phyloP scores from a whole-genome alignment of 129 eudicot genomes.

The Sambucus nigra region DNA sequence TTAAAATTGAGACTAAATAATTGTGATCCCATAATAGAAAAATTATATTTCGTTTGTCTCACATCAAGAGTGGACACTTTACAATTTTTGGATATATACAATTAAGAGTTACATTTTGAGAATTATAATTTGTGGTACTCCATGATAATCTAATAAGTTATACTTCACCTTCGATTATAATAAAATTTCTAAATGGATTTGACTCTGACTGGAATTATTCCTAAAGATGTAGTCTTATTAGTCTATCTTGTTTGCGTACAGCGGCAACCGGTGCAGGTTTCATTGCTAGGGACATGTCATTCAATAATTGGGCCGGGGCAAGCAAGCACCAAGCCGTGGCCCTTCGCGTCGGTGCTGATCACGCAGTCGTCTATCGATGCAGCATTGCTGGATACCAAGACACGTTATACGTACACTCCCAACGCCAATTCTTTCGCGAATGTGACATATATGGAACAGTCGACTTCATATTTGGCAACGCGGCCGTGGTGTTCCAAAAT shows the following conservation, averaged over 20 bases:
- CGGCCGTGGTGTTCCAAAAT: conserved; percentile 86
- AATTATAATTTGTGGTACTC: too few species aligned
- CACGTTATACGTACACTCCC: conserved; percentile 81
- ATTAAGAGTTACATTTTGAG: too few species aligned
- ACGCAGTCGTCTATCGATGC: conserved; percentile 78
- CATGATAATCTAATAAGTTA: too few species aligned
- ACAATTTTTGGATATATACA: too few species aligned
- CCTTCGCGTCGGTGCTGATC: conserved; percentile 81
- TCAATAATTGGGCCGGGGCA: conserved; percentile 83
- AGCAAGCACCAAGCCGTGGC: conserved; percentile 94
- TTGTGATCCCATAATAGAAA: too few species aligned
- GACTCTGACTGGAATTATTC: too few species aligned
- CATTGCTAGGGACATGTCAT: conserved; percentile 74
- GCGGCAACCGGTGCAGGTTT: conserved; percentile 89
- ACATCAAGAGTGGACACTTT: too few species aligned
- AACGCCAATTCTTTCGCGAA: conserved; percentile 83
- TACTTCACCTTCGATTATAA: too few species aligned
- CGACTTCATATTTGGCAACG: conserved; percentile 89
- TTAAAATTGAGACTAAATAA: too few species aligned
- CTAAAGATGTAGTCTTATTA: too few species aligned
- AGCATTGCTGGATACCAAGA: conserved; percentile 82
- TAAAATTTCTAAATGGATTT: too few species aligned
- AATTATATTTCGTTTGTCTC: too few species aligned
- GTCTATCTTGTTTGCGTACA: conserved; percentile 10
- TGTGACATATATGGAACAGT: conserved; percentile 91